phyloP scores from a whole-genome alignment of 164 flowering plant species.

The Kingdonia uniflora region DNA sequence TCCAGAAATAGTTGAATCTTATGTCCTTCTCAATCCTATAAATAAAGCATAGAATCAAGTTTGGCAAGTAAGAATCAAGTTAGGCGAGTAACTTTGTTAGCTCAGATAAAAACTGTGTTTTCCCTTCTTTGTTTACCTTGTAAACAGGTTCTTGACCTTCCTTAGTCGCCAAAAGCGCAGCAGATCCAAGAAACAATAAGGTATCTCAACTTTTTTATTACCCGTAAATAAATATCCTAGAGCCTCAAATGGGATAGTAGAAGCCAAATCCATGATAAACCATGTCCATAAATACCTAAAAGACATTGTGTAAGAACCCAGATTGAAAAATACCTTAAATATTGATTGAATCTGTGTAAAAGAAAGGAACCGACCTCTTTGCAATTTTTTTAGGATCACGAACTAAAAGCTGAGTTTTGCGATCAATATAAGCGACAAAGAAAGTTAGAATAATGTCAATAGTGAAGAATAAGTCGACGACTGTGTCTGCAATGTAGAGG shows the following conservation, averaged over 20 bases:
- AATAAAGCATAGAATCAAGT: background rate
- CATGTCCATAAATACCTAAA: conserved; percentile 77
- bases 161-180: conserved; percentile 86
- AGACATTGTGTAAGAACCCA: background rate
- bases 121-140: conserved; percentile 73
- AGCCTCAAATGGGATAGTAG: conserved; percentile 76
- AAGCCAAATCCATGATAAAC: conserved; percentile 89
- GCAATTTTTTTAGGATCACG: conserved; percentile 50
- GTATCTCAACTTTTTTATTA: conserved; percentile 26
- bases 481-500: conserved; percentile 50
- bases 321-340: no score
- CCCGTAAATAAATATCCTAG: conserved; percentile 47
- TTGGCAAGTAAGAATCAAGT: no score
- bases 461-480: conserved; percentile 62
- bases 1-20: conserved; percentile 76
- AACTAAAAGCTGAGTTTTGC: conserved; percentile 57
- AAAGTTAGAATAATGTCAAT: conserved; percentile 68
- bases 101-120: no score
- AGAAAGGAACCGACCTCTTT: conserved; percentile 24
- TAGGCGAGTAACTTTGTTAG: no score
- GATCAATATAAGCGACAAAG: conserved; percentile 72
- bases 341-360: no score
- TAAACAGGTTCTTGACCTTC: conserved; percentile 65
- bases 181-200: conserved; percentile 51
- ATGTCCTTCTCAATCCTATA: conserved; percentile 93